Evolutionary conservation across 352 stramenopile species (phyloP).

Genomic region (Globisporangium yorkense): DNA sequence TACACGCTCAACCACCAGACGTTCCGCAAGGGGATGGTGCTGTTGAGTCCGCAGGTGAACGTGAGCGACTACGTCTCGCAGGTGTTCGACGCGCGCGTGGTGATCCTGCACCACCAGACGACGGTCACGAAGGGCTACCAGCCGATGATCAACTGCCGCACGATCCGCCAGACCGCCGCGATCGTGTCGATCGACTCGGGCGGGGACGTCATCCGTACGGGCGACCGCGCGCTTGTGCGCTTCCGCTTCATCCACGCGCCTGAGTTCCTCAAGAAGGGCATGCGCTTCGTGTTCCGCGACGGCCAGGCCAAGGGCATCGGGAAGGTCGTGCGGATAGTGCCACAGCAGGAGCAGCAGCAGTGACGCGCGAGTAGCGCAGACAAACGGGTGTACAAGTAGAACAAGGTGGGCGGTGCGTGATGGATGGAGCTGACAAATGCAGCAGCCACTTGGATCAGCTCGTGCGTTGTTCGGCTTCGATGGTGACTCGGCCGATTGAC

Average conservation of each 20-base stretch:
- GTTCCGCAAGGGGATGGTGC: conserved; percentile 92
- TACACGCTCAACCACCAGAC: conserved; percentile 69
- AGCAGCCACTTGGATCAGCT: not conserved
- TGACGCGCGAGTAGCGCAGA: not conserved
- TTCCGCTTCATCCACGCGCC: conserved; percentile 90
- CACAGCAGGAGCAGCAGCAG: conserved; percentile 14
- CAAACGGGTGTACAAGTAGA: not conserved
- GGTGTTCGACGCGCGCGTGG: conserved; percentile 90
- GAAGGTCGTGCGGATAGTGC: conserved; percentile 83
- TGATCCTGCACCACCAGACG: conserved; percentile 95
- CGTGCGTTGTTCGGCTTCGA: too few relatives aligned
- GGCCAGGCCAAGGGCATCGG: conserved; percentile 96
- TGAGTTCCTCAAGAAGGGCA: conserved; percentile 96
- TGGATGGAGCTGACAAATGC: not conserved
- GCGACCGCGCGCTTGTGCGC: conserved; percentile 82
- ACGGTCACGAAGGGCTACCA: conserved; percentile 92
- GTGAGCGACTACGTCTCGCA: conserved; percentile 68
- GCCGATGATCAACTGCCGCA: conserved; percentile 92
- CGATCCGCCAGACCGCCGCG: conserved; percentile 87
- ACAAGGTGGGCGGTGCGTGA: not conserved
- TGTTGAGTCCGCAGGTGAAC: conserved; percentile 79
- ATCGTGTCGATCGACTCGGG: conserved; percentile 84
- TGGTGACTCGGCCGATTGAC: too few relatives aligned
- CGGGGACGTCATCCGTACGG: conserved; percentile 86
- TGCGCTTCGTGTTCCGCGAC: conserved; percentile 97